phyloP scores from a whole-genome alignment of 208 protist genomes.

The Endotrypanum monterogeii region DNA sequence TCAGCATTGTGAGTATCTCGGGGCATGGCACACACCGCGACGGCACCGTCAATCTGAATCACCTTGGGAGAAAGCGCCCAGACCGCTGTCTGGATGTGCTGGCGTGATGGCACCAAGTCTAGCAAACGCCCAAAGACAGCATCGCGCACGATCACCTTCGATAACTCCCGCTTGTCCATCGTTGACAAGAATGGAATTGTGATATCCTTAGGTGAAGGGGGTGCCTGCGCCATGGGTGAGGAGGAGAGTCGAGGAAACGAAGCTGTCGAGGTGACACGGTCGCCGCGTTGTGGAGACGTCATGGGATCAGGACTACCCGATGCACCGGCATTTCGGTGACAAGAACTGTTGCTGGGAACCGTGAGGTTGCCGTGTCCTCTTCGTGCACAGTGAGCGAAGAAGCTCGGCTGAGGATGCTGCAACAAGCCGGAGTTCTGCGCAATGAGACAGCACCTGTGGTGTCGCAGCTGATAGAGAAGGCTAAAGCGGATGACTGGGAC shows the following conservation, averaged over 20 bases:
- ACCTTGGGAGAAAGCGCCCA: constrained; percentile 32
- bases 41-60: constrained; percentile 46
- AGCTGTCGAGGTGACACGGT: not conserved
- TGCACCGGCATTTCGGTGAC: not conserved
- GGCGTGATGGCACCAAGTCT: constrained; percentile 36
- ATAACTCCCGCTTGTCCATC: constrained; percentile 55
- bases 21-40: constrained; percentile 24
- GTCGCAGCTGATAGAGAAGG: constrained; percentile 31
- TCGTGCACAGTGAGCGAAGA: not conserved
- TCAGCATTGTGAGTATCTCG: not conserved
- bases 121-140: constrained; percentile 50
- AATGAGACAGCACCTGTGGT: constrained; percentile 21
- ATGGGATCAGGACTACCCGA: not conserved
- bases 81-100: constrained; percentile 38
- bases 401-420: not conserved
- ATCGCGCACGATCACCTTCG: constrained; percentile 52
- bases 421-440: constrained; percentile 13
- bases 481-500: constrained; percentile 41
- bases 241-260: not conserved
- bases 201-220: not conserved
- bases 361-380: not conserved
- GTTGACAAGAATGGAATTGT: constrained; percentile 31
- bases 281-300: not conserved
- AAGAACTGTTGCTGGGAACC: not conserved
- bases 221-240: constrained; percentile 1